Evolutionary conservation across 148 eudicot species (phyloP).

Genomic region (Vaccinium darrowii): DNA sequence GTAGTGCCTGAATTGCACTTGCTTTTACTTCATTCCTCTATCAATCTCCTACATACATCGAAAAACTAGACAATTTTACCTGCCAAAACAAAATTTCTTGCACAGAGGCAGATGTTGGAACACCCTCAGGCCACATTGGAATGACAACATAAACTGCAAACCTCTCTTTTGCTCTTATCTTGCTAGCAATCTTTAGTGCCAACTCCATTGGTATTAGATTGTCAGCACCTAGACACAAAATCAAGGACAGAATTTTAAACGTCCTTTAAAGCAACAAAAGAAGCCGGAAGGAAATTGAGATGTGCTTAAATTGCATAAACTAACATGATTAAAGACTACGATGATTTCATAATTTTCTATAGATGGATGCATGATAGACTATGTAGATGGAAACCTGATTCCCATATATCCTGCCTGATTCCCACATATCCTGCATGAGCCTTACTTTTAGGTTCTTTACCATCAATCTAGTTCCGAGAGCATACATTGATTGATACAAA

Average conservation of each 20-base stretch:
- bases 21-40: not conserved
- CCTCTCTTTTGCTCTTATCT: constrained; percentile 54
- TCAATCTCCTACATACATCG: not conserved
- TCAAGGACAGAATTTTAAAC: not conserved
- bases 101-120: constrained; percentile 40
- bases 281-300: not conserved
- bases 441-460: not conserved
- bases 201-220: constrained; percentile 70
- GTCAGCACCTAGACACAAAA: constrained; percentile 46
- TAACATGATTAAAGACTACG: not conserved
- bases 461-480: not conserved
- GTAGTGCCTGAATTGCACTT: constrained; percentile 1
- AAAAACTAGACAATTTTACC: constrained; percentile 22
- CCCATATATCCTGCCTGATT: not conserved
- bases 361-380: not conserved
- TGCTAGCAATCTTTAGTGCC: constrained; percentile 59
- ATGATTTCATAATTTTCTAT: not conserved
- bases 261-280: not conserved
- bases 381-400: not conserved
- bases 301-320: not conserved
- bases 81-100: constrained; percentile 61
- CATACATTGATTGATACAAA: not conserved
- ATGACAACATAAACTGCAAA: constrained; percentile 52
- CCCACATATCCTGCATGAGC: not conserved
- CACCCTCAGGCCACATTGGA: constrained; percentile 70